These are phyloP conservation scores for Penicillium pancosmium DNA, from an alignment of 495 filamentous ascomycete genomes.

Conservation along the genomic window DNA sequence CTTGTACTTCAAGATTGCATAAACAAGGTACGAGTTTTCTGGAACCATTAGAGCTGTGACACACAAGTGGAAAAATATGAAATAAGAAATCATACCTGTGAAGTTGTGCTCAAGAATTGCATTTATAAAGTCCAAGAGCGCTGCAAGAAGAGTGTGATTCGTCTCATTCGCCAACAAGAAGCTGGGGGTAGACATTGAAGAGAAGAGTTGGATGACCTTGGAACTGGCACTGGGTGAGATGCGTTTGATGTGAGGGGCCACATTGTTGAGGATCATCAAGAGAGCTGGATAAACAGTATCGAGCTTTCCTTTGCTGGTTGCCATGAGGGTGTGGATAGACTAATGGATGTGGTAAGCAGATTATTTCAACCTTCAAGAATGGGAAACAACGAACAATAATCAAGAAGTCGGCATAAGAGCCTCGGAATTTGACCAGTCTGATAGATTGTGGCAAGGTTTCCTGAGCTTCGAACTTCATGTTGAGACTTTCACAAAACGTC, in stretches of 20 bases:
- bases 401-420: conserved; percentile 91
- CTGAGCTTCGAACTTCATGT: conserved; percentile 86
- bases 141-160: conserved; percentile 80
- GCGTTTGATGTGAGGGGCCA: conserved; percentile 79
- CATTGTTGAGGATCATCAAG: conserved; percentile 90
- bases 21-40: conserved; percentile 86
- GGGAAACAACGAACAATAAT: conserved; percentile 63
- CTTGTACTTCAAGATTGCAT: conserved; percentile 74
- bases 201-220: conserved; percentile 86
- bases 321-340: conserved; percentile 93
- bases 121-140: conserved; percentile 88
- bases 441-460: conserved; percentile 83
- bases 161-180: conserved; percentile 96
- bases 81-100: conserved; percentile 55
- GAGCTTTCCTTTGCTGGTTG: conserved; percentile 86
- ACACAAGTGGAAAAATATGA: not conserved
- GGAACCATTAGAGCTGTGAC: conserved; percentile 5
- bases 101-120: conserved; percentile 92
- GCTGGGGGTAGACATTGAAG: conserved; percentile 90
- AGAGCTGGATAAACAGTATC: conserved; percentile 92
- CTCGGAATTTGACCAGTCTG: conserved; percentile 78
- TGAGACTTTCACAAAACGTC: conserved; percentile 87
- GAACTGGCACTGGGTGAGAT: conserved; percentile 73
- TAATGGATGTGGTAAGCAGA: conserved; percentile 46
- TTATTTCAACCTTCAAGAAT: not conserved